Base-by-base conservation (phyloP, 345 rosid species). In the Passiflora organensis region DNA sequence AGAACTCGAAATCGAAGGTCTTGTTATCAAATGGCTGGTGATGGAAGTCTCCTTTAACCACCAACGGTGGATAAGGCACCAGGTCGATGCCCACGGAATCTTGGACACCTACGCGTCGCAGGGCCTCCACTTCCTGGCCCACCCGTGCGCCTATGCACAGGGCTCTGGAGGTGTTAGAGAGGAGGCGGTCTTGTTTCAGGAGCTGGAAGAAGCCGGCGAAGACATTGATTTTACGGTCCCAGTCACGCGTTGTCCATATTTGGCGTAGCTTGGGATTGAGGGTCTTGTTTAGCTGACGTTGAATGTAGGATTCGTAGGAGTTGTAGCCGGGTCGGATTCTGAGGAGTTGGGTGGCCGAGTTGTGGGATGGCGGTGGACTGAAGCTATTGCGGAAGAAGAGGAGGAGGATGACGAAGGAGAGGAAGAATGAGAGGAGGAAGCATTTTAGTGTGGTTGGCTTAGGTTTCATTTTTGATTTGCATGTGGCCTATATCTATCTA, bases 261-360 rank as follows among this genome's bases (percentile, higher is more conserved):
- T 74, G 36, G 2, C 95, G 64, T 13, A 91, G 86, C 68, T 80
- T 88, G 0, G 96, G 96, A 69, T 91, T 86, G 1, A 76, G 87
- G 61, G 96, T 91, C 63, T 91, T 89, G 79, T 84, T 88, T 61
- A 91, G 95, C 72, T 91, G 98, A 54, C 79, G 95, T n/a, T 91
- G 77, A 46, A 88, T 76, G 94, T 91, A 88, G 22, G 87, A 48
- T 3, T 81, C 88, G 86, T 91, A 91, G 55, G 98, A 71, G 61
- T 75, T 0, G 84, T 79, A 91, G 0, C 87, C 84, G 5, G 76
- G 80, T 34, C 96, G 84, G 79, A 91, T 91, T 49, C 55, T 74
- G 19, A 91, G 69, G 60, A 67, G 18, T 15, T 28, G 22, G 59
- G 38, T 5, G 3, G 19, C 3, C 15, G 37, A 43, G 15, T 34